phyloP scores from a whole-genome alignment of 192 early-diverging fungal genomes.

The Gigaspora rosea region DNA sequence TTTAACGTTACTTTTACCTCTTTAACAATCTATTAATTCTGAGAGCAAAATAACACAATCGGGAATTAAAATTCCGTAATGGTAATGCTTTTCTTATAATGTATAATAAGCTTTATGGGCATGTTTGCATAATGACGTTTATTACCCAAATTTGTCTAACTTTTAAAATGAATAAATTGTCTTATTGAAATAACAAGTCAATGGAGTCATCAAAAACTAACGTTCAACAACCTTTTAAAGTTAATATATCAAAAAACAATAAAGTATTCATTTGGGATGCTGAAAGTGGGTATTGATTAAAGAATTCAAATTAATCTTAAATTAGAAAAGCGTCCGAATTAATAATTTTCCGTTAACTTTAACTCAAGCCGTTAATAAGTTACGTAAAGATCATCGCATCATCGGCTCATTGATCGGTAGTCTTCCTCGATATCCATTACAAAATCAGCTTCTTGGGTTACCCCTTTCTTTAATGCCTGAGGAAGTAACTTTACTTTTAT shows the following conservation, averaged over 20 bases:
- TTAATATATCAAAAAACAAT: background rate
- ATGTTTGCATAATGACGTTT: too few species aligned
- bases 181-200: too few species aligned
- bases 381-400: conserved; percentile 61
- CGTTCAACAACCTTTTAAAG: conserved; percentile 16
- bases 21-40: too few species aligned
- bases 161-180: too few species aligned
- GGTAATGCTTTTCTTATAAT: too few species aligned
- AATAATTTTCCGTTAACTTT: background rate
- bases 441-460: conserved; percentile 76
- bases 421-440: conserved; percentile 67
- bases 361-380: conserved; percentile 9
- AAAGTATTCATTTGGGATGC: conserved; percentile 25
- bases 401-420: conserved; percentile 71
- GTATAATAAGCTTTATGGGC: too few species aligned
- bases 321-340: background rate
- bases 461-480: conserved; percentile 75
- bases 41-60: too few species aligned
- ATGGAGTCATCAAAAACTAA: too few species aligned
- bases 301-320: background rate
- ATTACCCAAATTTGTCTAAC: too few species aligned
- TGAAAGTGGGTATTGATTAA: conserved; percentile 2
- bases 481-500: conserved; percentile 62
- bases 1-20: too few species aligned
- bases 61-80: too few species aligned